Evolutionary conservation across 768 basidiomycete species (phyloP).

Genomic region (Tulasnella sp.): DNA sequence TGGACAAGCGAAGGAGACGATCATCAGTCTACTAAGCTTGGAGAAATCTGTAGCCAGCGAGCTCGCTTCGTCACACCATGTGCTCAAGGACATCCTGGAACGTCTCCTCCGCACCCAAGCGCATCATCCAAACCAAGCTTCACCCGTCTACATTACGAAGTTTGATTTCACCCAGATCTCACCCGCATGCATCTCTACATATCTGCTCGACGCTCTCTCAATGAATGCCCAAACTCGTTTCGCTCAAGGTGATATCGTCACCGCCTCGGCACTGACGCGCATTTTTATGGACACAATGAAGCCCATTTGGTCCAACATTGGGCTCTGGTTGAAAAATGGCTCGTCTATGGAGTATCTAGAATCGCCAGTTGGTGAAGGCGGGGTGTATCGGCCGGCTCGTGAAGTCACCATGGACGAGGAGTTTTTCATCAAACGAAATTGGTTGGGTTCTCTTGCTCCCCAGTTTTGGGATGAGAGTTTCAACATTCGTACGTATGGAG

Average conservation of each 20-base stretch:
- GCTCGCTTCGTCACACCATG: slow-evolving; percentile 46
- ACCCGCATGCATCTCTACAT: slow-evolving; percentile 42
- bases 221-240: slow-evolving; percentile 42
- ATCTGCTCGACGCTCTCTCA: slow-evolving; percentile 52
- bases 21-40: slow-evolving; percentile 54
- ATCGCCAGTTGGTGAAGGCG: slow-evolving; percentile 24
- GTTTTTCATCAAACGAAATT: slow-evolving; percentile 68
- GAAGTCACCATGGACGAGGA: slow-evolving; percentile 42
- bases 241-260: slow-evolving; percentile 43
- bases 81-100: slow-evolving; percentile 40
- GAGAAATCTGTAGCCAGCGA: slow-evolving; percentile 45
- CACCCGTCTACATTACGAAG: neutral
- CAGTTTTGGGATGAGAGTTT: slow-evolving; percentile 75
- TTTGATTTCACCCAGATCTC: slow-evolving; percentile 30
- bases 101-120: slow-evolving; percentile 19
- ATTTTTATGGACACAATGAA: slow-evolving; percentile 52
- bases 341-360: slow-evolving; percentile 36
- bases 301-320: slow-evolving; percentile 62
- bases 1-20: slow-evolving; percentile 34
- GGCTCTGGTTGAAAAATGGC: slow-evolving; percentile 58
- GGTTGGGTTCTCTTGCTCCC: slow-evolving; percentile 38
- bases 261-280: slow-evolving; percentile 43
- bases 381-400: neutral
- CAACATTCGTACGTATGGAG: slow-evolving; percentile 31
- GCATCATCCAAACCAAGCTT: slow-evolving; percentile 20